These are phyloP conservation scores for Botryosphaeria agaves DNA, from an alignment of 2,329 filamentous ascomycete genomes.

Conservation along the genomic window DNA sequence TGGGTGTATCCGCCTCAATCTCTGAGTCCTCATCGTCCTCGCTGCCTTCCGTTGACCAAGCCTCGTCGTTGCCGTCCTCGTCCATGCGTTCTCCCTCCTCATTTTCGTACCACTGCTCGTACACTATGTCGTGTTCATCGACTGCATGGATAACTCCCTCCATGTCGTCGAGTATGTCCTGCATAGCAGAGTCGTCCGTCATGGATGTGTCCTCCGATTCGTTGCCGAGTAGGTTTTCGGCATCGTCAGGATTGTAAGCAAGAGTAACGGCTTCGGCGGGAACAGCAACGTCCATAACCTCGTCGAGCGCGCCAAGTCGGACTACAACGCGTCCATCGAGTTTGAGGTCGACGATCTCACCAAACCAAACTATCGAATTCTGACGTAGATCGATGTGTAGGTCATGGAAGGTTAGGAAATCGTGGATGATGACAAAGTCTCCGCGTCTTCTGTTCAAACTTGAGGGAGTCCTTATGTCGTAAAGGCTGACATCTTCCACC, in stretches of 20 bases:
- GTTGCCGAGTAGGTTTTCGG: not conserved
- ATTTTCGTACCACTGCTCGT: constrained; percentile 4
- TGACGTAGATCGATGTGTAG: not conserved
- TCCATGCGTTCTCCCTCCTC: constrained; percentile 20
- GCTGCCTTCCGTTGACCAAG: constrained; percentile 23
- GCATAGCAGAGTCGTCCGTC: too few relatives aligned
- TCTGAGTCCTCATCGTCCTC: constrained; percentile 18
- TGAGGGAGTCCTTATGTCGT: constrained; percentile 36
- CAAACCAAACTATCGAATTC: constrained; percentile 30
- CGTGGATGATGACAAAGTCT: constrained; percentile 35
- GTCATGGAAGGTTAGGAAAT: not conserved
- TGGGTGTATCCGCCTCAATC: too few relatives aligned
- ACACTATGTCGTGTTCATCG: constrained; percentile 1
- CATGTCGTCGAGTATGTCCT: constrained; percentile 1
- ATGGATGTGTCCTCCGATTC: not conserved
- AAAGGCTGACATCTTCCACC: constrained; percentile 37
- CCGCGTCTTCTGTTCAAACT: constrained; percentile 30
- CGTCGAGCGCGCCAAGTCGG: constrained; percentile 31
- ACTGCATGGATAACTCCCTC: constrained; percentile 1
- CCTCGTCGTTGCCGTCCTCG: constrained; percentile 23
- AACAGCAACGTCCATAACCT: constrained; percentile 32
- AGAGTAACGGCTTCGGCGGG: constrained; percentile 30
- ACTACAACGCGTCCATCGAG: constrained; percentile 35
- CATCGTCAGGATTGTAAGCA: constrained; percentile 20
- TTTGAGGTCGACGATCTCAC: constrained; percentile 36